Evolutionary conservation across 1,284 basidiomycete species (phyloP).

Genomic region (Apiotrichum laibachii): DNA sequence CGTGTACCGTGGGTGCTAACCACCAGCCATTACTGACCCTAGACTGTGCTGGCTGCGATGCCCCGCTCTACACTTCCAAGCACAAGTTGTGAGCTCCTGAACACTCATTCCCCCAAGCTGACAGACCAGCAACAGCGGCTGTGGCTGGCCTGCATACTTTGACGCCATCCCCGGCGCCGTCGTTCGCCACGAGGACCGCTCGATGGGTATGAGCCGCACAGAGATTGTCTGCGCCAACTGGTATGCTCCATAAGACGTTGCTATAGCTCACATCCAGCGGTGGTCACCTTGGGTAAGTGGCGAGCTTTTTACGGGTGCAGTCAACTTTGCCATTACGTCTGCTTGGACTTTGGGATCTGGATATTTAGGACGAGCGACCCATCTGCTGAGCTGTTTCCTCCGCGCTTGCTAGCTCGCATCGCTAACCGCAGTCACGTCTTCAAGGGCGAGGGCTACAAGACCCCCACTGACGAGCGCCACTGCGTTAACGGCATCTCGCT

Average conservation of each 20-base stretch:
- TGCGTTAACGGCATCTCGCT: conserved; percentile 89
- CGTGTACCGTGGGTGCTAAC: conserved; percentile 58
- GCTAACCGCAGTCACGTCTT: conserved; percentile 65
- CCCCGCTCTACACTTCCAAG: conserved; percentile 70
- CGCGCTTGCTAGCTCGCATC: too few relatives aligned
- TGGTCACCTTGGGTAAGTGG: conserved; percentile 69
- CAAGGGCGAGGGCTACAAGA: conserved; percentile 69
- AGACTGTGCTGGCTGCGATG: conserved; percentile 53
- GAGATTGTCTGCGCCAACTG: conserved; percentile 51
- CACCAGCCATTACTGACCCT: background rate
- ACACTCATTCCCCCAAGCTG: background rate
- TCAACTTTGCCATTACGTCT: too few relatives aligned
- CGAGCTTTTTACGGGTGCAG: background rate
- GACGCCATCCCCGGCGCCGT: conserved; percentile 91
- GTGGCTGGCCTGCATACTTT: conserved; percentile 97
- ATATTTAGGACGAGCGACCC: too few relatives aligned
- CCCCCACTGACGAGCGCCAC: conserved; percentile 54
- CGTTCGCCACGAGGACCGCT: conserved; percentile 54
- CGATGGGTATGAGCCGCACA: conserved; percentile 52
- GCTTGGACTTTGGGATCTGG: too few relatives aligned
- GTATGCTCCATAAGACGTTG: conserved; percentile 31
- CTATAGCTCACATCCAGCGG: conserved; percentile 58
- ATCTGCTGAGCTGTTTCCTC: too few relatives aligned
- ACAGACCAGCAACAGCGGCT: conserved; percentile 66
- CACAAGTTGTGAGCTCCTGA: conserved; percentile 68